A percentile compares a stretch with the other conserved stretches of the same genome.
phyloP scores from a whole-genome alignment of 1,139 yeast species.

The Geotrichum reessii region DNA sequence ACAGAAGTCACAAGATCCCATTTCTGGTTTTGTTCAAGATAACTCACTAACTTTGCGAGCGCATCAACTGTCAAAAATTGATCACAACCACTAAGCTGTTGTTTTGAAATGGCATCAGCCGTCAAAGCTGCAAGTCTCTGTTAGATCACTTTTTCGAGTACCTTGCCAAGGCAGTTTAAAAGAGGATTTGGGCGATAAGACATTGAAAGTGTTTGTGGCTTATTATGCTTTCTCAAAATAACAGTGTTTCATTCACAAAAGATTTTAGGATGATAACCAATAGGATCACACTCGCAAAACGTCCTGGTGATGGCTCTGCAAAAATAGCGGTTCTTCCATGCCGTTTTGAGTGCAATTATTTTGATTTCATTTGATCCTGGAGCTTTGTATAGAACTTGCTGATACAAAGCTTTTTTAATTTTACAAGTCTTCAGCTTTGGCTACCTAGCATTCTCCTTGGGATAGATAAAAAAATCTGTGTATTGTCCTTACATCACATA shows the following conservation, averaged over 20 bases:
- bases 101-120: constrained; percentile 1
- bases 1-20: background rate
- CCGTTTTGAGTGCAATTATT: background rate
- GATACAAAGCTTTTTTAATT: background rate
- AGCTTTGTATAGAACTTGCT: background rate
- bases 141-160: background rate
- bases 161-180: background rate
- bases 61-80: constrained; percentile 18
- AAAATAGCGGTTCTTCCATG: background rate
- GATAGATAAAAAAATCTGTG: background rate
- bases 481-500: too few species aligned
- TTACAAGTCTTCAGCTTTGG: background rate
- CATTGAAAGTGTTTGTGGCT: background rate
- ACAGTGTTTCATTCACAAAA: background rate
- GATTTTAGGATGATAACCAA: constrained; percentile 3
- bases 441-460: background rate
- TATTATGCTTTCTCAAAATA: constrained; percentile 8
- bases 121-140: background rate
- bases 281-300: background rate
- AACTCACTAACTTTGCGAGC: constrained; percentile 1
- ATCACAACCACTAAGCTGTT: constrained; percentile 14
- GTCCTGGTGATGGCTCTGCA: background rate
- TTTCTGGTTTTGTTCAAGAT: background rate
- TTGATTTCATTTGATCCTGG: background rate
- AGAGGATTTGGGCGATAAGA: background rate